These are phyloP conservation scores for Paracoccidioides brasiliensis DNA, from an alignment of 2,329 filamentous ascomycete genomes.

Conservation along the genomic window DNA sequence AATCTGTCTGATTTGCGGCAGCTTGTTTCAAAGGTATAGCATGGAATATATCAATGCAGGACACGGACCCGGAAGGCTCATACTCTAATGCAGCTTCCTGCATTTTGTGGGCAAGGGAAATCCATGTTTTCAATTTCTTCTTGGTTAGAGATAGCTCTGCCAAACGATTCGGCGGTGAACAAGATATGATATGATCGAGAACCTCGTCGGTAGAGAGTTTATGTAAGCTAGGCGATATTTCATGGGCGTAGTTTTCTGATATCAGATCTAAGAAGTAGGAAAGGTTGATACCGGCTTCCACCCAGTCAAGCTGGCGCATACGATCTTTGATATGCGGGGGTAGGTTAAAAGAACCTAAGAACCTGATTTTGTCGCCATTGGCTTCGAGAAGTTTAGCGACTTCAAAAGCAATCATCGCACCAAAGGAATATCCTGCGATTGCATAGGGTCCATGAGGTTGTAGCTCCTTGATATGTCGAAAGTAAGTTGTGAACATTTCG, in stretches of 20 bases:
- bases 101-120: constrained; percentile 22
- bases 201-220: constrained; percentile 7
- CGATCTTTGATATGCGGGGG: constrained; percentile 34
- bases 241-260: constrained; percentile 16
- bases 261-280: constrained; percentile 28
- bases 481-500: constrained; percentile 32
- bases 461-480: constrained; percentile 24
- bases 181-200: constrained; percentile 4
- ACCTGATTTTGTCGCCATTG: constrained; percentile 22
- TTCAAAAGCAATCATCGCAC: constrained; percentile 40
- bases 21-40: constrained; percentile 22
- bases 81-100: constrained; percentile 32
- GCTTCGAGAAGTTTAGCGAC: constrained; percentile 34
- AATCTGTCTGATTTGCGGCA: constrained; percentile 13
- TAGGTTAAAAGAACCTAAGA: constrained; percentile 34
- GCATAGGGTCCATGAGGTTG: constrained; percentile 42
- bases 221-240: constrained; percentile 8
- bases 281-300: constrained; percentile 26
- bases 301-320: constrained; percentile 28
- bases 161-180: constrained; percentile 11
- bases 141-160: constrained; percentile 22
- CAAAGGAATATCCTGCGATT: constrained; percentile 41
- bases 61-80: constrained; percentile 29
- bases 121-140: constrained; percentile 20
- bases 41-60: constrained; percentile 32